phyloP scores from a whole-genome alignment of 208 protist genomes.

The Leishmania martiniquensis region DNA sequence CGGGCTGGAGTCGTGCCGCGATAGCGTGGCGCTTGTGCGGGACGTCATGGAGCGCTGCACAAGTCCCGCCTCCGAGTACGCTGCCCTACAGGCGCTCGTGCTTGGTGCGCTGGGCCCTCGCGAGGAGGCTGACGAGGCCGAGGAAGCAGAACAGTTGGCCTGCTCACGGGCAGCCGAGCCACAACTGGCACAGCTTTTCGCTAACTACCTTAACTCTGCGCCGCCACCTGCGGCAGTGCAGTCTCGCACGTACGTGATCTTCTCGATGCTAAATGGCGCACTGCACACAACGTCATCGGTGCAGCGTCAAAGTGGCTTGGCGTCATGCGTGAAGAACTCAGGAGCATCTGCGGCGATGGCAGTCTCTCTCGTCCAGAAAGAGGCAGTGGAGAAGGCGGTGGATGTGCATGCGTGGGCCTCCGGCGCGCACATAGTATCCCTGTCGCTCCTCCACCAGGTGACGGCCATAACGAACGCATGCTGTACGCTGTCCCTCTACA shows the following conservation, averaged over 20 bases:
- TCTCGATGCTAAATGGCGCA: slow-evolving; percentile 51
- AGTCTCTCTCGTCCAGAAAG: not conserved
- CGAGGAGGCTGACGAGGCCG: slow-evolving; percentile 17
- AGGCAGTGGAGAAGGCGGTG: not conserved
- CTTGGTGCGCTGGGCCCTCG: slow-evolving; percentile 35
- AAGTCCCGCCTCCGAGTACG: slow-evolving; percentile 65
- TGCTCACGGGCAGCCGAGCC: slow-evolving; percentile 7
- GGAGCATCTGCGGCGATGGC: not conserved
- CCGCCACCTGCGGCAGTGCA: not conserved
- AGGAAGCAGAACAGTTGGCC: slow-evolving; percentile 16
- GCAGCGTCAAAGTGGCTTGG: not conserved
- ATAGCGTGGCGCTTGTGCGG: slow-evolving; percentile 61
- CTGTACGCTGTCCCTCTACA: slow-evolving; percentile 17
- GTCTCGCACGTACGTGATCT: slow-evolving; percentile 39
- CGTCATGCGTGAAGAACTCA: not conserved
- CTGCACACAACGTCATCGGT: not conserved
- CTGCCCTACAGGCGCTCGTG: slow-evolving; percentile 66
- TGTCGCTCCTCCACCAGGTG: slow-evolving; percentile 43
- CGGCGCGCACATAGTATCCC: slow-evolving; percentile 45
- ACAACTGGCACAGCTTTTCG: slow-evolving; percentile 25
- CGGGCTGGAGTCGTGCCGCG: slow-evolving; percentile 73
- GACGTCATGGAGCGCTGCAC: slow-evolving; percentile 70
- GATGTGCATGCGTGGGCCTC: slow-evolving; percentile 25
- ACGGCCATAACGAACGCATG: slow-evolving; percentile 36
- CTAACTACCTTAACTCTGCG: not conserved